Evolutionary conservation across 176 grass and related monocot genomes (phyloP).

Genomic region (Zizania latifolia): DNA sequence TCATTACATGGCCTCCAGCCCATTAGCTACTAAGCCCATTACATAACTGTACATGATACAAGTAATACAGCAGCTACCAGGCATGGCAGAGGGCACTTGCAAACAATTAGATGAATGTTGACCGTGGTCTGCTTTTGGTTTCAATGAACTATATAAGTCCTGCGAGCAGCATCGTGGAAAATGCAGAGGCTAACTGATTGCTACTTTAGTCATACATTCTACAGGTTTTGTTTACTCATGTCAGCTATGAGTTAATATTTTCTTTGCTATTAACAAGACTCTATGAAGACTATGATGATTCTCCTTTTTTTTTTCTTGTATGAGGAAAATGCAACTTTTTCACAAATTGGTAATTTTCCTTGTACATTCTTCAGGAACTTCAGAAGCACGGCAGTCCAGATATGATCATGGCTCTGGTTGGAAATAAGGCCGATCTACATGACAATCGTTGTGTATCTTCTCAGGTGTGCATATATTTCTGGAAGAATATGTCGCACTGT

Average conservation of each 20-base stretch:
- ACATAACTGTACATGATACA: too few species aligned
- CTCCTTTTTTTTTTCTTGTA: neutral
- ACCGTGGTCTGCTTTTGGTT: neutral
- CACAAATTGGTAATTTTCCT: neutral
- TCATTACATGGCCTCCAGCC: too few species aligned
- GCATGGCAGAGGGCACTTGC: too few species aligned
- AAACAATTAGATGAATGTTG: neutral
- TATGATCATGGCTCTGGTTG: constrained; percentile 82
- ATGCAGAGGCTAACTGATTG: neutral
- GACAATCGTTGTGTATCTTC: constrained; percentile 53
- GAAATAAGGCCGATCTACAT: constrained; percentile 81
- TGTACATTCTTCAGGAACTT: constrained; percentile 53
- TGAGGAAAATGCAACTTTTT: neutral
- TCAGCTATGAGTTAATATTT: neutral
- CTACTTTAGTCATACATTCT: neutral
- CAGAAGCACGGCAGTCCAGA: constrained; percentile 79
- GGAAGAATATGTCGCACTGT: constrained; percentile 7
- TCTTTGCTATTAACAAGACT: neutral
- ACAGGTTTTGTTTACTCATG: neutral
- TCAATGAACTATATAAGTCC: neutral
- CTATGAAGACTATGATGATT: neutral
- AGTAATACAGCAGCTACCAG: too few species aligned
- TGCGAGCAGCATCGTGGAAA: neutral
- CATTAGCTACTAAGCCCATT: too few species aligned
- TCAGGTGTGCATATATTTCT: constrained; percentile 44